A percentile compares a stretch with the other conserved stretches of the same genome.
phyloP scores from a whole-genome alignment of 2,329 filamentous ascomycete species.

The Trichoderma endophyticum region DNA sequence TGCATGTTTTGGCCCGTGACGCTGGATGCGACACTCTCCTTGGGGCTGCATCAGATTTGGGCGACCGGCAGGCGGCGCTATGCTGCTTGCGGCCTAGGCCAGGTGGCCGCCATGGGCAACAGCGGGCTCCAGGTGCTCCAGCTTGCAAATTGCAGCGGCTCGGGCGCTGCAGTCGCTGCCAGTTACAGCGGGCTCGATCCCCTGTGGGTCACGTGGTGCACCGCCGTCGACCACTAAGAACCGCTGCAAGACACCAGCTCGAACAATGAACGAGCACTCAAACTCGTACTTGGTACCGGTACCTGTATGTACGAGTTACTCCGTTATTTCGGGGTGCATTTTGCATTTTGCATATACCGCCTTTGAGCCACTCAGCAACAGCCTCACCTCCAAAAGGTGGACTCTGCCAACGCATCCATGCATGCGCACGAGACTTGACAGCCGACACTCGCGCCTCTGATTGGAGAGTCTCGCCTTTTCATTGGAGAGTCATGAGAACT shows the following conservation, averaged over 20 bases:
- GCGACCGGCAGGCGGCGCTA: conserved; percentile 10
- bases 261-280: background rate
- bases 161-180: background rate
- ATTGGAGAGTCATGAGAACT: too few species aligned
- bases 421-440: conserved; percentile 9
- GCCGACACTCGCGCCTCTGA: background rate
- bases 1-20: conserved; percentile 31
- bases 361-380: background rate
- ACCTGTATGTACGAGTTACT: background rate
- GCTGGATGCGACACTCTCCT: conserved; percentile 23
- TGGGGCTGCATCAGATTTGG: conserved; percentile 16
- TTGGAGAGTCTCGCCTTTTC: background rate
- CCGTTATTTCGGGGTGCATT: background rate
- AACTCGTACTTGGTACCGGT: background rate
- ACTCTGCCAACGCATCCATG: conserved; percentile 13
- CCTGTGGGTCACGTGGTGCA: conserved; percentile 6
- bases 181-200: background rate
- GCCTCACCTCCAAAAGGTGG: background rate
- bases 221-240: background rate
- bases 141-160: background rate
- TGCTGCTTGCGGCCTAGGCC: conserved; percentile 17
- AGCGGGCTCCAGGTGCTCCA: conserved; percentile 1
- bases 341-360: background rate
- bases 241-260: background rate
- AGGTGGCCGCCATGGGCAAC: conserved; percentile 34